Conservation (phyloP, 163 green algal genomes). For the Prototheca stagnorum region DNA sequence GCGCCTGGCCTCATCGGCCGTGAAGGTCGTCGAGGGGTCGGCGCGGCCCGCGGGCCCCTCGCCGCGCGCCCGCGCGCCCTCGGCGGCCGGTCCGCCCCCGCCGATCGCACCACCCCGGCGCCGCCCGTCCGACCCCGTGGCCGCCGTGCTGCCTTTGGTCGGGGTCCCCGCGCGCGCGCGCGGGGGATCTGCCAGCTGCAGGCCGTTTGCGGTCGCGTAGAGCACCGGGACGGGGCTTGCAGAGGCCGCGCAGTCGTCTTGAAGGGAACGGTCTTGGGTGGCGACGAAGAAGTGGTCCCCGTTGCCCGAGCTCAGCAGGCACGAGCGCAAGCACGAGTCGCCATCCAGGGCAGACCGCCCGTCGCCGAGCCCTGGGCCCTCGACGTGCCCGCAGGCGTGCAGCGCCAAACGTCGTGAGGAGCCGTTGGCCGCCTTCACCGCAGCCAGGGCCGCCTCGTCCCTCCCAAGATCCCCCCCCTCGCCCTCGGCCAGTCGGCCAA, state of each 20-base stretch:
- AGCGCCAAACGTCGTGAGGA: slow-evolving; percentile 12
- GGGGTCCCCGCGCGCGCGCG: neutral
- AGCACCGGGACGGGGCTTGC: slow-evolving; percentile 37
- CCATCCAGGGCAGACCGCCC: neutral
- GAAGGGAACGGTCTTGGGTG: slow-evolving; percentile 46
- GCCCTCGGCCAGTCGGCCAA: slow-evolving; percentile 40
- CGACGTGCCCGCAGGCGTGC: slow-evolving; percentile 48
- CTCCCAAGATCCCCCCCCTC: too few species aligned
- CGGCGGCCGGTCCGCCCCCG: too few species aligned
- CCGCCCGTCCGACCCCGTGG: too few species aligned
- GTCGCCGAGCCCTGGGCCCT: neutral
- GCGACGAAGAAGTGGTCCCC: slow-evolving; percentile 57
- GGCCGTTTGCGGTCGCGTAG: slow-evolving; percentile 53
- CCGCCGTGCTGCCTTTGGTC: neutral
- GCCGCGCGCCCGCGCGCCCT: too few species aligned
- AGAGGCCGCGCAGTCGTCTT: slow-evolving; percentile 25
- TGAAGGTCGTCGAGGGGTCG: neutral
- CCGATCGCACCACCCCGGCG: too few species aligned
- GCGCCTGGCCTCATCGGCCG: neutral
- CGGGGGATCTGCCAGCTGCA: slow-evolving; percentile 29
- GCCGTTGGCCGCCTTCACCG: slow-evolving; percentile 3
- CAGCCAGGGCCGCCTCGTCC: too few species aligned
- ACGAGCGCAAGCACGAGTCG: neutral
- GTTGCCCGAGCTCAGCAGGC: slow-evolving; percentile 37
- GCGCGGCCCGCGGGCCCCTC: too few species aligned